These are phyloP conservation scores for Ambrosia hybrid DNA, from an alignment of 140 eudicot genomes.

Conservation along the genomic window DNA sequence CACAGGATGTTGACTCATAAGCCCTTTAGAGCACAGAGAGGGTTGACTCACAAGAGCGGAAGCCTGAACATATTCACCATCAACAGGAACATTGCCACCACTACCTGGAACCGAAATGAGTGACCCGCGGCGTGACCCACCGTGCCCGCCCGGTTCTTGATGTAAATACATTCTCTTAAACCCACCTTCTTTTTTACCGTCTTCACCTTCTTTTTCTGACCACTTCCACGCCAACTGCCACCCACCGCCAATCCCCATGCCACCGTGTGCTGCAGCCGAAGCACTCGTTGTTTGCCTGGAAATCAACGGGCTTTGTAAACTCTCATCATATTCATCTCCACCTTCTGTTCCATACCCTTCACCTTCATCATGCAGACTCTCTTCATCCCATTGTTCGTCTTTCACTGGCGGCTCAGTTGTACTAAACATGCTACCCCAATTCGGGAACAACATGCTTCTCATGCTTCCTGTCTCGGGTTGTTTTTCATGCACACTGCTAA, in stretches of 20 bases:
- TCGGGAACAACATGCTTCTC: constrained; percentile 52
- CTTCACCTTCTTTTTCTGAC: constrained; percentile 50
- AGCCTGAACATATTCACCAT: constrained; percentile 34
- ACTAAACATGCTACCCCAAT: constrained; percentile 64
- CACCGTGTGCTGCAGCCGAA: constrained; percentile 28
- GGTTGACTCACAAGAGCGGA: constrained; percentile 37
- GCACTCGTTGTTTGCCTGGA: constrained; percentile 49
- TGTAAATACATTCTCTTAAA: constrained; percentile 57
- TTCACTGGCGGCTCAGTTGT: constrained; percentile 36
- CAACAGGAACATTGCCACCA: constrained; percentile 34
- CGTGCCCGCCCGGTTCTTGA: constrained; percentile 32
- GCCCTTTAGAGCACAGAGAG: constrained; percentile 28
- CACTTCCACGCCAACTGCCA: constrained; percentile 65
- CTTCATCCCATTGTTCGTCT: constrained; percentile 58
- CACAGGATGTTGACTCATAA: constrained; percentile 40
- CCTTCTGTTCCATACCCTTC: constrained; percentile 35
- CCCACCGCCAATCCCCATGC: constrained; percentile 61
- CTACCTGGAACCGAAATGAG: constrained; percentile 45
- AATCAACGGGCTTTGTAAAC: constrained; percentile 48
- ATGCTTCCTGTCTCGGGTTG: constrained; percentile 51
- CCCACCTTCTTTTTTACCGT: constrained; percentile 46
- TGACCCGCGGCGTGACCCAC: constrained; percentile 48
- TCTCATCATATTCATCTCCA: constrained; percentile 43
- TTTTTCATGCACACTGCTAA: constrained; percentile 60
- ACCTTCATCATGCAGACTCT: constrained; percentile 38